Base-by-base conservation (phyloP, 768 basidiomycete species). In the Mrakia gelida region DNA sequence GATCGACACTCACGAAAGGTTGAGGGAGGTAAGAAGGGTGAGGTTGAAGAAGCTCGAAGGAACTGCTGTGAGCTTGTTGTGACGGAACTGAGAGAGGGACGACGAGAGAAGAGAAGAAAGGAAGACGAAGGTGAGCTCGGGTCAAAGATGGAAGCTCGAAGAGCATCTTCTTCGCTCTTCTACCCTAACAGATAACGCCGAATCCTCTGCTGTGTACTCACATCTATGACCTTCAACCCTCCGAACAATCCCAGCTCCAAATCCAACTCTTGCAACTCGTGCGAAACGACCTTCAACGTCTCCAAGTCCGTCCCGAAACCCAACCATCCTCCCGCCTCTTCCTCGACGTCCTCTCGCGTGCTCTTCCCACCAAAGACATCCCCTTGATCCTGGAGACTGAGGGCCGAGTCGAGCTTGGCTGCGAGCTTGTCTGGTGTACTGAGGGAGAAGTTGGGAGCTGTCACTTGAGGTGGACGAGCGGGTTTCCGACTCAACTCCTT, bases 291-390 rank as follows among this genome's bases (percentile, higher is more conserved):
- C 75, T 79, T 79, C 45, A 79, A 62, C 41, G 74, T 73, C 45
- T 76, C 75, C 32, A 79, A 74, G 32, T 79, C 78, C 7, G 62
- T 68, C 10, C 67, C 70, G 59, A 59, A 59, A 26, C 73, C 81
- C 11, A 83, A 78, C 70, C 79, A 79, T 1, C 82, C 82, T 7
- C 79, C 34, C 79, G 81, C 80, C 75, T 82, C 82, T 73, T 81
- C 82, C 26, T 18, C 75, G 70, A 82, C 83, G 67, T 82, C 81
- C 10, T 67, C 83, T 81, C 18, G 81, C 82, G 26, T 82, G 77
- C 6, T 78, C 80, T 59, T 83, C 82, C 74, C 83, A 82, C 82
- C 73, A n/a, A 26, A 23, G 38, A 28, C 67, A 1, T n/a, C 43
- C 26, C 7, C 52, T 11, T 56, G 23, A 26, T 45, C n/a, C 8